phyloP scores from a whole-genome alignment of 2,329 filamentous ascomycete species.

The Pyrenophora tritici-repentis region DNA sequence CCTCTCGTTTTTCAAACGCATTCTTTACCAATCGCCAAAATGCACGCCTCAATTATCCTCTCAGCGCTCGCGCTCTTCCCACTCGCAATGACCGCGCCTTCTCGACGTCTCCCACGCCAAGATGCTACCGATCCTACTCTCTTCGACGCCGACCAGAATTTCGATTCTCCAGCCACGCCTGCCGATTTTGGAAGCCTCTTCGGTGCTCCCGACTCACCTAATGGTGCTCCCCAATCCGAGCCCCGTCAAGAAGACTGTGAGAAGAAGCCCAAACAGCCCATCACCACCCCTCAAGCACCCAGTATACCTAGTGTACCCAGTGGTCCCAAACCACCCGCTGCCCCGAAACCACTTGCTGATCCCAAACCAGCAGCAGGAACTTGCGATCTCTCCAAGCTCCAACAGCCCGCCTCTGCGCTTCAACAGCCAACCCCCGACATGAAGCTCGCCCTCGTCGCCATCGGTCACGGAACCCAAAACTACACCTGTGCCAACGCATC shows the following conservation, averaged over 20 bases:
- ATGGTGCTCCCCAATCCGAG: slow-evolving; percentile 5
- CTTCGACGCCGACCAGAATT: no score
- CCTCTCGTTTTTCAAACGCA: slow-evolving; percentile 2
- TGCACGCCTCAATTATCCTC: slow-evolving; percentile 31
- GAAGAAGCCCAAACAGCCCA: background rate
- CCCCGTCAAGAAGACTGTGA: slow-evolving; percentile 23
- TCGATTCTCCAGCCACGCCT: no score
- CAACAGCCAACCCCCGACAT: slow-evolving; percentile 31
- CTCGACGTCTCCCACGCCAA: background rate
- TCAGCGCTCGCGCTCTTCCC: slow-evolving; percentile 30
- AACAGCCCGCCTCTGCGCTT: slow-evolving; percentile 36
- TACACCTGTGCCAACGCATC: slow-evolving; percentile 50
- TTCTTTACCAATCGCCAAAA: slow-evolving; percentile 15
- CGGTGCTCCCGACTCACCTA: no score
- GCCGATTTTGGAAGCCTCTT: no score
- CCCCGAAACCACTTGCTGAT: no score
- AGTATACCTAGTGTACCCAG: no score
- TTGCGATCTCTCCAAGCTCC: slow-evolving; percentile 31
- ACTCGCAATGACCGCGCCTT: slow-evolving; percentile 29
- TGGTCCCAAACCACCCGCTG: no score
- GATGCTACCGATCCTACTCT: no score
- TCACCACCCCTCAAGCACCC: no score
- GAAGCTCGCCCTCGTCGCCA: slow-evolving; percentile 51
- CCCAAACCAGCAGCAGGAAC: background rate
- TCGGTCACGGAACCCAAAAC: slow-evolving; percentile 58